These are phyloP conservation scores for Penicillium chermesinum DNA, from an alignment of 495 filamentous ascomycete species.

Conservation along the genomic window DNA sequence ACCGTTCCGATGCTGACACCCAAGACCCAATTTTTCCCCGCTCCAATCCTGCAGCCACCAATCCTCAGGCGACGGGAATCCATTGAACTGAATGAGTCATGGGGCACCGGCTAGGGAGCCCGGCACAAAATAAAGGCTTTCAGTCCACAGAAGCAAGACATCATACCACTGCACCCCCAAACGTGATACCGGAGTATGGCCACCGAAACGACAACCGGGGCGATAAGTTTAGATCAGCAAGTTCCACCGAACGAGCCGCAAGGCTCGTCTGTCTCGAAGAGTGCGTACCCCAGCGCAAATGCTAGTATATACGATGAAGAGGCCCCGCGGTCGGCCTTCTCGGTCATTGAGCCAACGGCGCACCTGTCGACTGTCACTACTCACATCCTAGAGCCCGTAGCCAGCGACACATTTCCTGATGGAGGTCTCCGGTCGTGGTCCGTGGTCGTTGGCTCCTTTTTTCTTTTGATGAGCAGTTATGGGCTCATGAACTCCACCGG, in stretches of 20 bases:
- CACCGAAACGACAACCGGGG: background rate
- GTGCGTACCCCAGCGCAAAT: background rate
- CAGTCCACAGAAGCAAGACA: background rate
- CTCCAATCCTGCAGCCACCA: background rate
- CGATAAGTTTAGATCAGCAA: background rate
- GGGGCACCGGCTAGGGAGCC: background rate
- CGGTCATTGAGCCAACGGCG: constrained; percentile 19
- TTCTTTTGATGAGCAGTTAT: constrained; percentile 54
- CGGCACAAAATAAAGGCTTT: background rate
- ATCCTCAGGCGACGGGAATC: background rate
- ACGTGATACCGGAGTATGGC: constrained; percentile 2
- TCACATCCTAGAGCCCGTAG: constrained; percentile 7
- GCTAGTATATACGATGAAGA: constrained; percentile 7
- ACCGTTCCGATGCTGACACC: background rate
- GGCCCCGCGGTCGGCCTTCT: constrained; percentile 17
- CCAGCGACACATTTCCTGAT: constrained; percentile 49
- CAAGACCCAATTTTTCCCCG: constrained; percentile 3
- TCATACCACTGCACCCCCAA: background rate
- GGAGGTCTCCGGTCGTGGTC: constrained; percentile 58
- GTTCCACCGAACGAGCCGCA: background rate
- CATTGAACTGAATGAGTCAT: constrained; percentile 6
- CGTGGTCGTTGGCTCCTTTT: constrained; percentile 60
- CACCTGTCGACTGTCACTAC: constrained; percentile 18
- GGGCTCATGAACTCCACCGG: constrained; percentile 59
- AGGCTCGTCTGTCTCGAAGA: background rate